phyloP scores from a whole-genome alignment of 768 basidiomycete species.

The Termitomyces sp. region DNA sequence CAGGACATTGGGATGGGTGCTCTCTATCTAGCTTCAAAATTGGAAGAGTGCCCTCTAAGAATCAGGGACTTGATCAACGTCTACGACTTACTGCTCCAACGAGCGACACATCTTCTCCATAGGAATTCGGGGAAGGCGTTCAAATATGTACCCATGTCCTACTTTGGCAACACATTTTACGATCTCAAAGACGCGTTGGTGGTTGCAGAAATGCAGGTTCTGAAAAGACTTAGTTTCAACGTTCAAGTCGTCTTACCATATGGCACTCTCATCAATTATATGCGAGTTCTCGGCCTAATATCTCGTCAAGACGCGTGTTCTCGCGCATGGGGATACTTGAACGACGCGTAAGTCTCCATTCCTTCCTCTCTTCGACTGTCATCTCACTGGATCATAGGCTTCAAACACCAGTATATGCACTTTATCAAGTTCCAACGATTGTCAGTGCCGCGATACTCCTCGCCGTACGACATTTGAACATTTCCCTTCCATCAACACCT shows the following conservation, averaged over 20 bases:
- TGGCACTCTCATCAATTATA: slow-evolving; percentile 91
- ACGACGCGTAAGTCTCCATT: slow-evolving; percentile 76
- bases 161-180: slow-evolving; percentile 87
- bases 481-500: slow-evolving; percentile 69
- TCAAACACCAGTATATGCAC: slow-evolving; percentile 89
- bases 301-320: slow-evolving; percentile 65
- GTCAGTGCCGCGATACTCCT: slow-evolving; percentile 89
- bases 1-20: slow-evolving; percentile 92
- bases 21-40: slow-evolving; percentile 82
- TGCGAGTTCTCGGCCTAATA: slow-evolving; percentile 85
- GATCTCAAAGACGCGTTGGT: slow-evolving; percentile 93
- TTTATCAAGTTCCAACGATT: slow-evolving; percentile 87
- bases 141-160: slow-evolving; percentile 82
- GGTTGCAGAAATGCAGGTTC: slow-evolving; percentile 94
- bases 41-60: slow-evolving; percentile 88
- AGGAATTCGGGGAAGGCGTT: slow-evolving; percentile 37
- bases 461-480: slow-evolving; percentile 62
- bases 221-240: slow-evolving; percentile 95
- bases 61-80: slow-evolving; percentile 95
- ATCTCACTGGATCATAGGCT: slow-evolving; percentile 45
- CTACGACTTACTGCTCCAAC: slow-evolving; percentile 85
- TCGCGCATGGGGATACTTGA: slow-evolving; percentile 90
- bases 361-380: not conserved
- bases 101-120: slow-evolving; percentile 50
- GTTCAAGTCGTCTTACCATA: slow-evolving; percentile 93